Evolutionary conservation across 2,329 filamentous ascomycete species (phyloP).

Genomic region (Paecilomyces dactylethromorphus): DNA sequence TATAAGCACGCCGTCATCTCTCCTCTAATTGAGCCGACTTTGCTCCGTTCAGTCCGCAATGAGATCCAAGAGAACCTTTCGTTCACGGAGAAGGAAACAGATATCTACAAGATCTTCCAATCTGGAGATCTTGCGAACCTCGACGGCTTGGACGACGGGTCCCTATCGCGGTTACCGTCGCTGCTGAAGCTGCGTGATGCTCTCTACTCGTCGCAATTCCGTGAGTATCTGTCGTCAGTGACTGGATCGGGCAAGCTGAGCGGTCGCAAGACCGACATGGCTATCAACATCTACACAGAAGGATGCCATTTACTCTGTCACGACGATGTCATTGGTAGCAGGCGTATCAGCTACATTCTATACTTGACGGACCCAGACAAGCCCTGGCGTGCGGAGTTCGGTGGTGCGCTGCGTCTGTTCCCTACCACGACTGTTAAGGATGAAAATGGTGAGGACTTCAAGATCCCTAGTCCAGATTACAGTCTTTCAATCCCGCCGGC

Average conservation of each 20-base stretch:
- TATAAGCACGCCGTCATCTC: slow-evolving; percentile 94
- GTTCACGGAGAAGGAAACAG: slow-evolving; percentile 97
- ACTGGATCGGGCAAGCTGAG: slow-evolving; percentile 82
- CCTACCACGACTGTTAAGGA: slow-evolving; percentile 62
- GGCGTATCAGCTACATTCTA: slow-evolving; percentile 92
- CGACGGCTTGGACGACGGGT: slow-evolving; percentile 82
- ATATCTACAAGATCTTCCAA: slow-evolving; percentile 99
- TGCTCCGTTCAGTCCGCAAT: slow-evolving; percentile 77
- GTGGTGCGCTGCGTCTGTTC: slow-evolving; percentile 83
- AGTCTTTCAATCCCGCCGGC: slow-evolving; percentile 82
- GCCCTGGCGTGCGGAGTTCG: slow-evolving; percentile 87
- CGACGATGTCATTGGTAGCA: slow-evolving; percentile 97
- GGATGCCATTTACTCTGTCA: slow-evolving; percentile 94
- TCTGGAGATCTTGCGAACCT: slow-evolving; percentile 96
- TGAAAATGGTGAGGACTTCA: slow-evolving; percentile 66
- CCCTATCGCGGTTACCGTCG: slow-evolving; percentile 78
- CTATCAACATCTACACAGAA: slow-evolving; percentile 96
- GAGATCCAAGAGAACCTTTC: slow-evolving; percentile 88
- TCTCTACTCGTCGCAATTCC: slow-evolving; percentile 83
- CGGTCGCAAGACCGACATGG: slow-evolving; percentile 96
- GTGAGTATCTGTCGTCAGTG: slow-evolving; percentile 79
- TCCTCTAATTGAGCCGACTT: slow-evolving; percentile 67
- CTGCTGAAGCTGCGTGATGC: slow-evolving; percentile 89
- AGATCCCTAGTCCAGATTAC: slow-evolving; percentile 72
- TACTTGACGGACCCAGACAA: slow-evolving; percentile 90